Evolutionary conservation across 2,329 filamentous ascomycete species (phyloP).

Genomic region (Periconia sp.): DNA sequence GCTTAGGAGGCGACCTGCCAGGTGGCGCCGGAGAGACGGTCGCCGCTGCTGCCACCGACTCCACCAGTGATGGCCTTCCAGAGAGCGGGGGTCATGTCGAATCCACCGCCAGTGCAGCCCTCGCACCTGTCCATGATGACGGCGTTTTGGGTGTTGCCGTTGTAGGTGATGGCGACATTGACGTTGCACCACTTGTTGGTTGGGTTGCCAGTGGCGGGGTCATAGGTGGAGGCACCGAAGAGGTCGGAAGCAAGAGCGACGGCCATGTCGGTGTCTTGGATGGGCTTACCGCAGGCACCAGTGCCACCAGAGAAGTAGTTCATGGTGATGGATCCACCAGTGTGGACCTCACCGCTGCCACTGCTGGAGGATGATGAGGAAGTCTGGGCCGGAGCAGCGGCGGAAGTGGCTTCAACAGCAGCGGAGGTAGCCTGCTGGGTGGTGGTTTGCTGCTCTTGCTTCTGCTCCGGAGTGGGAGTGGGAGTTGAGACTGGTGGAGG

Average conservation of each 20-base stretch:
- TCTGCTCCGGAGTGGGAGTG: background rate
- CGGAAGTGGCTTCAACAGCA: conserved; percentile 9
- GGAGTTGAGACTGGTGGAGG: conserved; percentile 1
- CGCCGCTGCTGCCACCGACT: conserved; percentile 8
- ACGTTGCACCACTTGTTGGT: conserved; percentile 44
- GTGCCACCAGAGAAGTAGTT: conserved; percentile 36
- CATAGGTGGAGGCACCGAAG: conserved; percentile 38
- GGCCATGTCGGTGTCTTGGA: conserved; percentile 28
- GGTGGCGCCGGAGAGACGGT: conserved; percentile 33
- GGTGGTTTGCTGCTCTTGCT: too few species aligned
- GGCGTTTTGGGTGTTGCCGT: conserved; percentile 32
- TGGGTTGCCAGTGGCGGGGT: conserved; percentile 34
- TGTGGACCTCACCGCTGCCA: conserved; percentile 15
- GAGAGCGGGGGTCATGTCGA: conserved; percentile 39
- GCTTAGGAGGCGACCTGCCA: conserved; percentile 28
- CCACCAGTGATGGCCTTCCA: conserved; percentile 35
- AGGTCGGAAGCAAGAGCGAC: conserved; percentile 36
- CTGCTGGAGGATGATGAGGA: conserved; percentile 7
- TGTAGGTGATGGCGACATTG: conserved; percentile 38
- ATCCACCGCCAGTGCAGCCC: conserved; percentile 35
- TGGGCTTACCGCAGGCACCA: conserved; percentile 38
- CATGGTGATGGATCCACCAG: conserved; percentile 39
- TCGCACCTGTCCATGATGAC: conserved; percentile 44
- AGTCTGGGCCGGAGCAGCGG: conserved; percentile 10
- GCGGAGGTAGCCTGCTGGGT: conserved; percentile 15